Base-by-base conservation (phyloP, 805 yeast species). In the Starmerella geochares region DNA sequence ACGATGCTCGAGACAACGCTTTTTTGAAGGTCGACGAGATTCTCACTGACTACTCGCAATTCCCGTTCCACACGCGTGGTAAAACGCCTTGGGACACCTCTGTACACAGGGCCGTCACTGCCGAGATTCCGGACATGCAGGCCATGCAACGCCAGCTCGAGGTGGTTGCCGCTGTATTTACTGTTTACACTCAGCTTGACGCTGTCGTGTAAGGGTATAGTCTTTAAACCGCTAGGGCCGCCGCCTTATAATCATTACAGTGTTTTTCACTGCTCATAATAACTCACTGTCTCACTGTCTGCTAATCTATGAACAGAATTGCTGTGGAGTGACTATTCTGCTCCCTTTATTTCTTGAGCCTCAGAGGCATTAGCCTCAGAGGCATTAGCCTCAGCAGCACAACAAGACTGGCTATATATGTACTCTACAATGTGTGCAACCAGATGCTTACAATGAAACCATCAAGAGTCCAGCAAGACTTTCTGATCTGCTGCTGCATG, bases 21-120 rank as follows among this genome's bases (percentile, higher is more conserved):
- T 83, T 88, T 65, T 79, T 84, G 3, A 77, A 95, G 62, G 95
- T 95, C n/a, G 97, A 92, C 62, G 97, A 90, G 64, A 67, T 92
- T 41, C 72, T 90, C 55, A 75, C 73, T 47, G 90, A 86, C 60
- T 92, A 77, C 62, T 75, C 94, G 38, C 92, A 86, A 58, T 86
- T 71, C 68, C 98, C 98, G 25, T 92, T 90, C 63, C 73, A 72
- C 44, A 74, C 73, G 44, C 9, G 71, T 78, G 53, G 86, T 28
- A 46, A 52, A 19, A 36, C 52, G 10, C 40, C 56, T 7, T 60
- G 63, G 63, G 59, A 55, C 45, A 86, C 65, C 69, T 88, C 62
- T 74, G 77, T 47, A 70, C 63, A 51, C 73, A 68, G 59, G 62
- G 76, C 51, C 54, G 64, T 61, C 16, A 86, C 81, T 65, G 67